A percentile compares a stretch with the other conserved stretches of the same genome.
Conservation (phyloP, 129 eudicot species). For the Tagetes patula region DNA sequence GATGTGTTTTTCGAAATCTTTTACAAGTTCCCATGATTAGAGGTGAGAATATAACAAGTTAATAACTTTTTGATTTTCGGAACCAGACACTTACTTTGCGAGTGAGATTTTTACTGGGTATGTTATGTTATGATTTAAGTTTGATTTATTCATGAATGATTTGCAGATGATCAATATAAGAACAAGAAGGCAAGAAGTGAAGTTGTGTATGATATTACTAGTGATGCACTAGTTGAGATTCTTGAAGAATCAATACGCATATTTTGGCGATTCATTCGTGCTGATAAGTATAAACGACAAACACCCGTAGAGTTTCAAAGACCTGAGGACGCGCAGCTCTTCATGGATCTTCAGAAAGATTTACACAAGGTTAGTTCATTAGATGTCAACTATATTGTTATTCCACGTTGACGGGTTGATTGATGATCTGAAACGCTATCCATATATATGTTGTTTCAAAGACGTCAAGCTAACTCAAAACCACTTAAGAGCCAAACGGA, state of each 20-base stretch:
- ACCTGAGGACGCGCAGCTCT: slow-evolving; percentile 54
- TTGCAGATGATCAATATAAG: slow-evolving; percentile 57
- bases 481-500: too few relatives aligned
- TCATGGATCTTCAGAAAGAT: slow-evolving; percentile 52
- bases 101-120: too few relatives aligned
- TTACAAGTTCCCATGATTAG: slow-evolving; percentile 92
- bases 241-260: slow-evolving; percentile 85
- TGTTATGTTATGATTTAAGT: too few relatives aligned
- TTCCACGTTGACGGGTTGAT: too few relatives aligned
- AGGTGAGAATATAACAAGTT: slow-evolving; percentile 42
- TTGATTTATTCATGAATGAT: slow-evolving; percentile 8
- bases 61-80: background rate
- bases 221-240: slow-evolving; percentile 69
- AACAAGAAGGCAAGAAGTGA: slow-evolving; percentile 51
- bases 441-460: too few relatives aligned
- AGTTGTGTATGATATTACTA: slow-evolving; percentile 49
- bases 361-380: slow-evolving; percentile 63
- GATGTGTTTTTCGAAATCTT: slow-evolving; percentile 72
- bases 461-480: too few relatives aligned
- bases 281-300: slow-evolving; percentile 60
- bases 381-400: background rate
- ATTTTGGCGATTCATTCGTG: slow-evolving; percentile 74
- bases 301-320: slow-evolving; percentile 46
- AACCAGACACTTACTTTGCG: too few relatives aligned
- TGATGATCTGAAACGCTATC: too few relatives aligned